A percentile compares a stretch with the other conserved stretches of the same genome.
phyloP scores from a whole-genome alignment of 2,329 filamentous ascomycete genomes.

The Fusarium fracticaudum region DNA sequence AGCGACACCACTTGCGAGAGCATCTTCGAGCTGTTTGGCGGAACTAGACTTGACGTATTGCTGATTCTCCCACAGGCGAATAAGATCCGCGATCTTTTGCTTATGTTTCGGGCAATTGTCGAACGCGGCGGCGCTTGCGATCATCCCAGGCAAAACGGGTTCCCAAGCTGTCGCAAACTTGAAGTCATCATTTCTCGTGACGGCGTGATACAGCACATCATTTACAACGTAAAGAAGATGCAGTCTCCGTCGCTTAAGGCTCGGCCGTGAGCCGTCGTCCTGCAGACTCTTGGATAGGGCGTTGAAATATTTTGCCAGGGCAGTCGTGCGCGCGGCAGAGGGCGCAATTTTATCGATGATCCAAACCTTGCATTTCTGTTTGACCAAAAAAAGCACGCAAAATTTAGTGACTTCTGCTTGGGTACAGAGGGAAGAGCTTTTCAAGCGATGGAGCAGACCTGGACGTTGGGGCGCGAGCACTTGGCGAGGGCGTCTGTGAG shows the following conservation, averaged over 20 bases:
- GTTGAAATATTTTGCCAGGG: slow-evolving; percentile 79
- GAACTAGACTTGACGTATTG: slow-evolving; percentile 66
- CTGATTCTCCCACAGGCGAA: slow-evolving; percentile 76
- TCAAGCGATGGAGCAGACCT: slow-evolving; percentile 73
- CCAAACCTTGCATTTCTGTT: slow-evolving; percentile 89
- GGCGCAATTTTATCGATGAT: slow-evolving; percentile 76
- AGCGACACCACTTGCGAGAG: slow-evolving; percentile 56
- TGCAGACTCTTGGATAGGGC: slow-evolving; percentile 66
- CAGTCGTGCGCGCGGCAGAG: slow-evolving; percentile 71
- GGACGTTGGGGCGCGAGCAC: slow-evolving; percentile 84
- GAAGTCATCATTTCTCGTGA: slow-evolving; percentile 60
- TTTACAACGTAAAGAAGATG: slow-evolving; percentile 82
- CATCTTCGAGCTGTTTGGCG: slow-evolving; percentile 67
- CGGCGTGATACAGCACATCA: slow-evolving; percentile 78
- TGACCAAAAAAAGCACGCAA: slow-evolving; percentile 40
- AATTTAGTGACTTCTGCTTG: slow-evolving; percentile 43
- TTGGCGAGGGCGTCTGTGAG: slow-evolving; percentile 72
- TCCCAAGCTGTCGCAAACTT: slow-evolving; percentile 67
- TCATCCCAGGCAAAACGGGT: slow-evolving; percentile 68
- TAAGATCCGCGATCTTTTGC: slow-evolving; percentile 69
- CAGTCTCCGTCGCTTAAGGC: slow-evolving; percentile 73
- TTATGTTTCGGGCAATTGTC: slow-evolving; percentile 72
- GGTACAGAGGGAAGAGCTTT: slow-evolving; percentile 39
- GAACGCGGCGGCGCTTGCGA: slow-evolving; percentile 66
- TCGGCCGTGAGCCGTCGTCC: slow-evolving; percentile 54